These are phyloP conservation scores for Colletotrichum eleusines DNA, from an alignment of 2,329 filamentous ascomycete species.

Conservation along the genomic window DNA sequence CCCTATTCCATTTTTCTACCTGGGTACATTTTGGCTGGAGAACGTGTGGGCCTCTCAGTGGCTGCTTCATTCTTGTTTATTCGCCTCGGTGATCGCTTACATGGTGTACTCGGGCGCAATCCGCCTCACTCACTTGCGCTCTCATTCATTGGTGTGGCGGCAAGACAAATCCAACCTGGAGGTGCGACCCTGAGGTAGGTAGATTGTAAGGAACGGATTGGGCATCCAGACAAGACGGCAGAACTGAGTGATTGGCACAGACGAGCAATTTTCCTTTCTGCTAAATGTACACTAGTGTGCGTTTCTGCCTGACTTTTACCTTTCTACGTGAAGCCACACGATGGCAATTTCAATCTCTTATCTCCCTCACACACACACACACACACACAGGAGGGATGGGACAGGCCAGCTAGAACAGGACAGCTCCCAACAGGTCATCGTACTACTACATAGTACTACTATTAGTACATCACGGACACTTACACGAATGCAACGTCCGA, in stretches of 20 bases:
- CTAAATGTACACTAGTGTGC: no score
- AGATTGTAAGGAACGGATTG: no score
- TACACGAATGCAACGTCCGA: not conserved
- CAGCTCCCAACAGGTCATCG: not conserved
- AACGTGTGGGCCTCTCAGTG: conserved; percentile 38
- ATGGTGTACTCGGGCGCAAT: not conserved
- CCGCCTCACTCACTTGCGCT: not conserved
- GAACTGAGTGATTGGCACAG: not conserved
- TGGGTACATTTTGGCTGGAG: not conserved
- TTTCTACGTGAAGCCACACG: not conserved
- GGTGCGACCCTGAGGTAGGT: not conserved
- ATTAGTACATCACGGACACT: no score
- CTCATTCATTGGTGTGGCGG: not conserved
- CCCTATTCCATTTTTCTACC: not conserved
- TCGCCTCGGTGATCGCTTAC: not conserved
- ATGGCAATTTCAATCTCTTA: not conserved
- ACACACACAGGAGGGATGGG: not conserved
- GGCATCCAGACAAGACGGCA: no score
- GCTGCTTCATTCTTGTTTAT: conserved; percentile 3
- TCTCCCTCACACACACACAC: no score
- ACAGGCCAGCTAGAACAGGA: not conserved
- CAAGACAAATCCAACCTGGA: not conserved
- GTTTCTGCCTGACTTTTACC: not conserved
- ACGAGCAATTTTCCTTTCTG: not conserved
- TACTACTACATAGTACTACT: no score